phyloP scores from a whole-genome alignment of 352 stramenopile species.

The Phytophthora ramorum region DNA sequence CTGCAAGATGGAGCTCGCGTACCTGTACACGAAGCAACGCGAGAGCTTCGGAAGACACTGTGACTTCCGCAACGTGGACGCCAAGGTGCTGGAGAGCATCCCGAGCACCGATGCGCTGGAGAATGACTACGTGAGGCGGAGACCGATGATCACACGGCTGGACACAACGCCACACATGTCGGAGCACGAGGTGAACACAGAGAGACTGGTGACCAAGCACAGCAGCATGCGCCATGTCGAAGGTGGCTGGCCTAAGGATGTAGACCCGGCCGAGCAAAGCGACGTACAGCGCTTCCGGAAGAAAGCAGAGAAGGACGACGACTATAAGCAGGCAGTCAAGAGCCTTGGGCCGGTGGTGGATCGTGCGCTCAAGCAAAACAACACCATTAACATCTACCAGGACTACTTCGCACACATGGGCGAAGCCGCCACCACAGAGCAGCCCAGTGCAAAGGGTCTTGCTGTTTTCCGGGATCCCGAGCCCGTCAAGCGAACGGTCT shows the following conservation, averaged over 20 bases:
- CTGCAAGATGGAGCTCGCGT: conserved; percentile 86
- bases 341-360: conserved; percentile 92
- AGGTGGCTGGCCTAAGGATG: conserved; percentile 97
- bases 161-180: conserved; percentile 93
- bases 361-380: conserved; percentile 97
- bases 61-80: conserved; percentile 91
- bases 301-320: conserved; percentile 97
- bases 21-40: conserved; percentile 92
- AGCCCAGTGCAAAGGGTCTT: conserved; percentile 96
- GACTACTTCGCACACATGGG: conserved; percentile 95
- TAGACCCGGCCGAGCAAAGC: conserved; percentile 96
- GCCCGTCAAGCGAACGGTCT: conserved; percentile 93
- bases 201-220: conserved; percentile 93
- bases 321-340: conserved; percentile 96
- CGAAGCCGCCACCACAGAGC: conserved; percentile 93
- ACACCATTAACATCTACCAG: conserved; percentile 99
- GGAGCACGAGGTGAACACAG: conserved; percentile 95
- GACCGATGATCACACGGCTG: conserved; percentile 87
- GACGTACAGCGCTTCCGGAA: conserved; percentile 97
- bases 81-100: conserved; percentile 92
- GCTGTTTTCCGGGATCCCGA: conserved; percentile 97
- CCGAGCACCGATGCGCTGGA: conserved; percentile 85
- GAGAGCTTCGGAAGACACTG: conserved; percentile 94
- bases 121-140: conserved; percentile 90
- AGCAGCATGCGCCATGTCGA: conserved; percentile 96